These are phyloP conservation scores for Vitis rotundifolia DNA, from an alignment of 164 flowering plant species.

Conservation along the genomic window DNA sequence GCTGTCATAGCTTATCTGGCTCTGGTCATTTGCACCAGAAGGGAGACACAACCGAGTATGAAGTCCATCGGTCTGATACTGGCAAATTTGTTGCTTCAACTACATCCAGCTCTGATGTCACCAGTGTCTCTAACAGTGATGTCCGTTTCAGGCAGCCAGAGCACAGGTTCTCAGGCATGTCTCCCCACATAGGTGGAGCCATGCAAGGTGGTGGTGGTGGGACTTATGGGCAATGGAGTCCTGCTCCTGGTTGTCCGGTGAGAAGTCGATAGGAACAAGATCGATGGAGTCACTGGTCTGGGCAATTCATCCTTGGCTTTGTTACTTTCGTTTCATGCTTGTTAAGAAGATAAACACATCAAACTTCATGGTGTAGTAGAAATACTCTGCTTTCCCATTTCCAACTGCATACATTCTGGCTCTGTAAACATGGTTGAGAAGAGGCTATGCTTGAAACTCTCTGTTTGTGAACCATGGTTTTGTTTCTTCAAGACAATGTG, in stretches of 20 bases:
- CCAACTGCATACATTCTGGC: background rate
- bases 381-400: background rate
- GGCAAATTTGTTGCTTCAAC: slow-evolving; percentile 24
- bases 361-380: too few relatives aligned
- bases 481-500: too few relatives aligned
- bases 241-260: slow-evolving; percentile 55
- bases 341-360: too few relatives aligned
- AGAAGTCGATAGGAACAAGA: slow-evolving; percentile 12
- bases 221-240: slow-evolving; percentile 30
- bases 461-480: too few relatives aligned
- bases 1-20: slow-evolving; percentile 12
- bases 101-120: slow-evolving; percentile 29
- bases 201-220: slow-evolving; percentile 32
- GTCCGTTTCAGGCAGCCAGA: slow-evolving; percentile 32
- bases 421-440: background rate
- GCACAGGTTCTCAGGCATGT: slow-evolving; percentile 30
- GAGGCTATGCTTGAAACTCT: too few relatives aligned
- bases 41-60: slow-evolving; percentile 21
- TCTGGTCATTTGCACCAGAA: slow-evolving; percentile 18
- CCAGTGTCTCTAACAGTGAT: slow-evolving; percentile 28
- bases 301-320: slow-evolving; percentile 99
- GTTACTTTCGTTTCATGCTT: slow-evolving; percentile 4
- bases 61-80: slow-evolving; percentile 24
- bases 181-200: slow-evolving; percentile 32
- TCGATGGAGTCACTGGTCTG: slow-evolving; percentile 12